Base-by-base conservation (phyloP, 202 grass and related monocot genomes). In the Setaria italica region DNA sequence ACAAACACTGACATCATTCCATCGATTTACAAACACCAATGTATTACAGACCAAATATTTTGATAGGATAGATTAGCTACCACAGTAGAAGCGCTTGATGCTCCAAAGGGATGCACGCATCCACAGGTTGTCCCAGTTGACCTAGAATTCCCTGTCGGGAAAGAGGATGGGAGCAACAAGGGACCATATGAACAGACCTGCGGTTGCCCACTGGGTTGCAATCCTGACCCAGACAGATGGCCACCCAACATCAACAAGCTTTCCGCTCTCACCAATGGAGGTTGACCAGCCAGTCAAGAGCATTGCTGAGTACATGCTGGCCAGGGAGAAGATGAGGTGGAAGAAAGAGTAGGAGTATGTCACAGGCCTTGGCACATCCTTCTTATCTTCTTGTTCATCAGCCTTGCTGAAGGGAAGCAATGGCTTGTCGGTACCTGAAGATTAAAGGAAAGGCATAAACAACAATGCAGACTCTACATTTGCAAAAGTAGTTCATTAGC, bases 331-430 rank as follows among this genome's bases (percentile, higher is more conserved):
- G n/a, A 99, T 99, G 72, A 99, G 93, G 80, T 99, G 93, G 81
- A 99, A 99, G 93, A 99, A 99, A 54, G 97, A 92, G 84, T 99
- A 99, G 14, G 97, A 99, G 87, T 99, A 99, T 2, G 93, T 87
- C 48, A 99, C 97, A 2, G 90, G 93, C 82, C 86, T 95, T 0
- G 91, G 74, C 2, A 66, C 86, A 34, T 99, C 90, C 76, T 90
- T 93, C 87, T 97, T 94, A 45, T 94, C 85, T 34, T 84, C 85
- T 60, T 93, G 74, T 66, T 90, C 93, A 17, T 99, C 93, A 4
- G 86, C 87, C 72, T 96, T 96, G 82, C 92, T 94, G 65, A 99
- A 99, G 54, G 97, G 97, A 29, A 99, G 94, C 80, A 99, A 69
- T 37, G 97, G 93, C 80, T 99, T 99, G 37, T 94, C 91, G 19